Base-by-base conservation (phyloP, 495 filamentous ascomycete genomes). In the Podospora appendiculata region DNA sequence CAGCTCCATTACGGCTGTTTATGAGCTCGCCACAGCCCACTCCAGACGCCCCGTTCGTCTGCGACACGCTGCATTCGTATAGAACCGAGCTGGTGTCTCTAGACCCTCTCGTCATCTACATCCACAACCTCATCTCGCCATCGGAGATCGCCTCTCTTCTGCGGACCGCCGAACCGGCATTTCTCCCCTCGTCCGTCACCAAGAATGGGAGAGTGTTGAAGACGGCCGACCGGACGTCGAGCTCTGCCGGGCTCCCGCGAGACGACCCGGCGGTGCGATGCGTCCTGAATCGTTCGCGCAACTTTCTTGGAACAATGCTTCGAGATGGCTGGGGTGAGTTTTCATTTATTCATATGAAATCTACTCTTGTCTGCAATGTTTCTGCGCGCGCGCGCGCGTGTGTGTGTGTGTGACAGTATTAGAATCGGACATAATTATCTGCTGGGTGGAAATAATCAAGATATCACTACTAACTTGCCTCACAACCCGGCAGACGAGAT, bases 81-180 rank as follows among this genome's bases (percentile, higher is more conserved):
- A 58, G 50, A n/a, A 70, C 70, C 0, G 68, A 71, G 42, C 61
- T 76, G 32, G 63, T 76, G 19, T 74, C 70, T 10, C 60, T 76
- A 14, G 68, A 73, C n/a, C 72, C 73, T 0, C 58, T 75, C 2
- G 58, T 75, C 32, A 70, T 76, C 50, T 75, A 75, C 57, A 71
- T 75, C 57, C 66, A 71, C 51, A 54, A 63, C 41, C 69, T 75
- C 58, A 56, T 76, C 32, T 50, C 67, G 1, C 54, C 66, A 0
- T 13, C 45, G 14, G 73, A 76, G 52, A 70, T 69, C 16, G 36
- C 53, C 7, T 60, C 67, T 0, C 63, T 76, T 4, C 63, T 75
- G 25, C 55, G 55, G 34, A 65, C 65, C 2, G 72, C 69, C 47
- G 66, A 73, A 47, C 61, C 62, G 4, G 34, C 17, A 5, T 76